Conservation (phyloP, 371 early-diverging fungal species). For the Mucor plumbeus region DNA sequence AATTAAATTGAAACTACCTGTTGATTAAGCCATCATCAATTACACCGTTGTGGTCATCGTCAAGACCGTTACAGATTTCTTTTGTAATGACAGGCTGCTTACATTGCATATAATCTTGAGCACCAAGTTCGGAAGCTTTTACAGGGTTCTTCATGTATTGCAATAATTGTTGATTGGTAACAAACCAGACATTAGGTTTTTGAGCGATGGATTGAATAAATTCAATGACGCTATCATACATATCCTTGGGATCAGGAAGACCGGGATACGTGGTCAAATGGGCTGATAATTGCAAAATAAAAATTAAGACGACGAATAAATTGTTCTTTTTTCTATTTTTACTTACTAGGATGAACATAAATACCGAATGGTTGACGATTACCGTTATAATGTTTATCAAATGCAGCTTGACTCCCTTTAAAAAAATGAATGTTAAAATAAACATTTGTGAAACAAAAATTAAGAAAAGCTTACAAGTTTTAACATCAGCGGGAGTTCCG, state of each 20-base stretch:
- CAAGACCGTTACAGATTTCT: conserved; percentile 78
- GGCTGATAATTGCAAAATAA: conserved; percentile 25
- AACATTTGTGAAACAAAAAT: not conserved
- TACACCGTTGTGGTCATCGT: conserved; percentile 55
- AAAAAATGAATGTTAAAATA: not conserved
- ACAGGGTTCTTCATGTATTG: conserved; percentile 74
- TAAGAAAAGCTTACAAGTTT: conserved; percentile 20
- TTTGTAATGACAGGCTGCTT: conserved; percentile 59
- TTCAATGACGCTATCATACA: conserved; percentile 42
- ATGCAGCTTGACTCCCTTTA: conserved; percentile 45
- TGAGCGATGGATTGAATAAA: conserved; percentile 51
- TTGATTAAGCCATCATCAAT: conserved; percentile 53
- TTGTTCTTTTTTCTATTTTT: not conserved
- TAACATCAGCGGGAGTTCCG: conserved; percentile 48
- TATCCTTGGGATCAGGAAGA: conserved; percentile 46
- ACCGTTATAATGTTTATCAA: conserved; percentile 66
- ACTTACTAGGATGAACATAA: conserved; percentile 61
- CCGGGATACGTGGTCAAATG: conserved; percentile 57
- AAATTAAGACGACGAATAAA: not conserved
- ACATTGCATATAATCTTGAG: conserved; percentile 64
- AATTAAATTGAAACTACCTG: conserved; percentile 22
- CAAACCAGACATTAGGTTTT: conserved; percentile 67
- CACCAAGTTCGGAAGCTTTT: conserved; percentile 58
- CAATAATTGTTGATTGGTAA: conserved; percentile 68
- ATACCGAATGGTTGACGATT: conserved; percentile 73